phyloP scores from a whole-genome alignment of 345 rosid genomes.

The Cardamine resedifolia region DNA sequence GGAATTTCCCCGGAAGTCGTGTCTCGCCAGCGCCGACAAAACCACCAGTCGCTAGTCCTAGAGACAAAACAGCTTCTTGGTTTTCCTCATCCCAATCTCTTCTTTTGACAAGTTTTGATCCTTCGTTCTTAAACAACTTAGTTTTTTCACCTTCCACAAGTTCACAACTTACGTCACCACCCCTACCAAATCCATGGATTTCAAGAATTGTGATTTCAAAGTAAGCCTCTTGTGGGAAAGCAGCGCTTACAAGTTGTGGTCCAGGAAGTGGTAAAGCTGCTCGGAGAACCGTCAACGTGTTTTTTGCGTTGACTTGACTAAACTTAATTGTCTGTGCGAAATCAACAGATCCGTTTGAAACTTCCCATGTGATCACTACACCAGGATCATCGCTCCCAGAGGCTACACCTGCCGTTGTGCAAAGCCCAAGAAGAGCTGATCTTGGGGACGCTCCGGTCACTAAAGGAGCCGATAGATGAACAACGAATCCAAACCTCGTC shows the following conservation, averaged over 20 bases:
- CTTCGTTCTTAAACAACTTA: constrained; percentile 63
- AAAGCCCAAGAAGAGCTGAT: constrained; percentile 51
- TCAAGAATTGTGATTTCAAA: constrained; percentile 73
- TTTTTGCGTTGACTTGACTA: constrained; percentile 42
- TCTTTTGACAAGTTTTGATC: constrained; percentile 35
- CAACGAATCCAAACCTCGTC: constrained; percentile 76
- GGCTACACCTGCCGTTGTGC: constrained; percentile 39
- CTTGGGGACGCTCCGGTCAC: constrained; percentile 41
- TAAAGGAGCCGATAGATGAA: constrained; percentile 37
- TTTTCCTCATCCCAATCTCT: constrained; percentile 31
- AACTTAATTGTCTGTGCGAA: constrained; percentile 76
- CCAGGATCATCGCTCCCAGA: constrained; percentile 38
- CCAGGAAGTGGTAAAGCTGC: constrained; percentile 85
- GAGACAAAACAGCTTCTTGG: constrained; percentile 44
- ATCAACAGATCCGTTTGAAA: constrained; percentile 70
- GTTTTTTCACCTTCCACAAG: constrained; percentile 59
- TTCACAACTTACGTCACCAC: constrained; percentile 21
- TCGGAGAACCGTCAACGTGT: constrained; percentile 55
- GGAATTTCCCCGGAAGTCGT: constrained; percentile 75
- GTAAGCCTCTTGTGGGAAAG: constrained; percentile 91
- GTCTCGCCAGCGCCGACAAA: constrained; percentile 41
- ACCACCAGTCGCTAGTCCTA: constrained; percentile 70
- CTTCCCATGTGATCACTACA: constrained; percentile 79
- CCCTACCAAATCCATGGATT: constrained; percentile 14
- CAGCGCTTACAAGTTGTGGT: constrained; percentile 69